These are phyloP conservation scores for Linnemannia schmuckeri DNA, from an alignment of 192 early-diverging fungal species.

Conservation along the genomic window DNA sequence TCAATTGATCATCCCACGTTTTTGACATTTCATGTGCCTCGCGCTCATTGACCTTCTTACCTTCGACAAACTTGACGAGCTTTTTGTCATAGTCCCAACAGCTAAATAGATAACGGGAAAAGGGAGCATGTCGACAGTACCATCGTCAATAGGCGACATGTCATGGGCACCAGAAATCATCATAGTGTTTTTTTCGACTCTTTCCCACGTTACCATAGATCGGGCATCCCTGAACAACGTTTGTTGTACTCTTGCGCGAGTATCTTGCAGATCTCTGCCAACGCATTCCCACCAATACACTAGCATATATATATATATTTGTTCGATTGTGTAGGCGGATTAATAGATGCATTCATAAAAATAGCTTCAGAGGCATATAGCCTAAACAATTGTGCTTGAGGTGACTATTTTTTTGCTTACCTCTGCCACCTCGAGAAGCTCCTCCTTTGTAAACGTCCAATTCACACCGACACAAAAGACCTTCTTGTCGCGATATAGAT, in stretches of 20 bases:
- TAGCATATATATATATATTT: conserved; percentile 23
- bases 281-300: conserved; percentile 68
- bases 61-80: conserved; percentile 72
- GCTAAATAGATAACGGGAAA: conserved; percentile 12
- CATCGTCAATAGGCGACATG: neutral
- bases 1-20: neutral
- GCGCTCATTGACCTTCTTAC: conserved; percentile 10
- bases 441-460: conserved; percentile 60
- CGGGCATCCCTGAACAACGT: conserved; percentile 76
- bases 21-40: neutral
- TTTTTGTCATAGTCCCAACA: conserved; percentile 73
- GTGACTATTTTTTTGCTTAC: conserved; percentile 27
- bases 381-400: too few species aligned
- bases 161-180: neutral
- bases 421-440: conserved; percentile 64
- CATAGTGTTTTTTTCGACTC: neutral
- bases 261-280: conserved; percentile 70
- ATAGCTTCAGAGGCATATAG: conserved; percentile 4
- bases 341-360: neutral
- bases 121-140: neutral
- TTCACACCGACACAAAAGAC: conserved; percentile 64
- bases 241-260: conserved; percentile 74
- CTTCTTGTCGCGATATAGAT: conserved; percentile 54
- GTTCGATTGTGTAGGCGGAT: conserved; percentile 6
- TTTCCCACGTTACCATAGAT: conserved; percentile 65